Base-by-base conservation (phyloP, 495 filamentous ascomycete species). In the Hamigera avellanea region DNA sequence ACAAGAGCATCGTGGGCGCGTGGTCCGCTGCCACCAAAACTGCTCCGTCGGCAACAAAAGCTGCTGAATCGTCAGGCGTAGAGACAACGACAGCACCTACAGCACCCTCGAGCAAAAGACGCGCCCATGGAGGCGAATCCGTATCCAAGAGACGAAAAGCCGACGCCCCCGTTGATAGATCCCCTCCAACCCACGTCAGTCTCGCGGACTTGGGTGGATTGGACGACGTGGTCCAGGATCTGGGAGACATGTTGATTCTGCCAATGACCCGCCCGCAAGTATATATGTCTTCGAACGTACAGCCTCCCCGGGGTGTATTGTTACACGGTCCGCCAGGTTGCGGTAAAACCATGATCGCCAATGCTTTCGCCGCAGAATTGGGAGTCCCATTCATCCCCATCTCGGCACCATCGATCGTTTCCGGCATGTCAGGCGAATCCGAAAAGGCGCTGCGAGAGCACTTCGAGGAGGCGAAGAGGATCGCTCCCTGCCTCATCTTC, bases 371-470 rank as follows among this genome's bases (percentile, higher is more conserved):
- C 4, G 83, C 85, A 12, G 80, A 82, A 39, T 65, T 95, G 16
- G 86, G 83, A 2, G 74, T 91, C 9, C 79, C 88, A 0, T 95
- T 89, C 54, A 80, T 96, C 35, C 76, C 86, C 2, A 78, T 96
- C 10, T 86, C 85, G 2, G 91, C 86, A 0, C 87, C 91, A 8
- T 88, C 86, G 0, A 71, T 95, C 13, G 79, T 96, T 0, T 86
- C 84, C 13, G 89, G 91, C 2, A 95, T 94, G 81, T 95, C 87
- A 12, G 89, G 89, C 44, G 89, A 95, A 49, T 94, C 86, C 0
- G 91, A 98, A 59, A 93, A 93, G 64, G 87, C 86, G 38, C 75
- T 98, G 33, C 71, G 89, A 19, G 88, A 95, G 38, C 69, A 87
- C 37, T 95, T 95, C 45, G 66, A 95, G 14, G 84, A 93, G 51